phyloP scores from a whole-genome alignment of 2,329 filamentous ascomycete species.

The Microdochium trichocladiopsis region DNA sequence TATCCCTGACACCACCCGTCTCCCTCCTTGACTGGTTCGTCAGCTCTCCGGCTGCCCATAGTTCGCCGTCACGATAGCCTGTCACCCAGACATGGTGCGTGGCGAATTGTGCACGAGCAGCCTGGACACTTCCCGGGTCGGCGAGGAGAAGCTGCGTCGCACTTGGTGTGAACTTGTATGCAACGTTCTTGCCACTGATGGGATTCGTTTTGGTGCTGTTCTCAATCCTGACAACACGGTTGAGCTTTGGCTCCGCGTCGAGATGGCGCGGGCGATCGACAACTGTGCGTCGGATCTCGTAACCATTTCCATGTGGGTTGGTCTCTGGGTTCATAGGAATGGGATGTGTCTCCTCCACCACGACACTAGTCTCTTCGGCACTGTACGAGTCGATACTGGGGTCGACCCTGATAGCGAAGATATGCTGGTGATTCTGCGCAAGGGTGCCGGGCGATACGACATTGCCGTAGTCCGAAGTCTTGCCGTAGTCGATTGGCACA shows the following conservation, averaged over 20 bases:
- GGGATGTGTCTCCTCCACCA: slow-evolving; percentile 21
- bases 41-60: slow-evolving; percentile 43
- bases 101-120: slow-evolving; percentile 35
- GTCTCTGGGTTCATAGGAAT: slow-evolving; percentile 34
- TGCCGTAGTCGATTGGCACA: slow-evolving; percentile 50
- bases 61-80: slow-evolving; percentile 38
- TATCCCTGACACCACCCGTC: slow-evolving; percentile 35
- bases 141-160: slow-evolving; percentile 40
- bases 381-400: slow-evolving; percentile 42
- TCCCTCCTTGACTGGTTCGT: slow-evolving; percentile 40
- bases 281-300: slow-evolving; percentile 41
- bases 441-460: slow-evolving; percentile 57
- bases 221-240: slow-evolving; percentile 41
- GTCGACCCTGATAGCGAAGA: slow-evolving; percentile 61
- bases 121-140: slow-evolving; percentile 33
- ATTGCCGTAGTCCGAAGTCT: slow-evolving; percentile 48
- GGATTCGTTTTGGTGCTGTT: slow-evolving; percentile 36
- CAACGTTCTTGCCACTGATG: slow-evolving; percentile 40
- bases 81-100: slow-evolving; percentile 42
- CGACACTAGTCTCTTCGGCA: slow-evolving; percentile 14
- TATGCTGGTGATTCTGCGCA: slow-evolving; percentile 62
- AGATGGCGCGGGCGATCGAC: slow-evolving; percentile 38
- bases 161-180: slow-evolving; percentile 39
- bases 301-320: slow-evolving; percentile 57
- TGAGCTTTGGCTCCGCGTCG: slow-evolving; percentile 45